Evolutionary conservation across 2,329 filamentous ascomycete species (phyloP).

Genomic region (Clarireedia monteithiana): DNA sequence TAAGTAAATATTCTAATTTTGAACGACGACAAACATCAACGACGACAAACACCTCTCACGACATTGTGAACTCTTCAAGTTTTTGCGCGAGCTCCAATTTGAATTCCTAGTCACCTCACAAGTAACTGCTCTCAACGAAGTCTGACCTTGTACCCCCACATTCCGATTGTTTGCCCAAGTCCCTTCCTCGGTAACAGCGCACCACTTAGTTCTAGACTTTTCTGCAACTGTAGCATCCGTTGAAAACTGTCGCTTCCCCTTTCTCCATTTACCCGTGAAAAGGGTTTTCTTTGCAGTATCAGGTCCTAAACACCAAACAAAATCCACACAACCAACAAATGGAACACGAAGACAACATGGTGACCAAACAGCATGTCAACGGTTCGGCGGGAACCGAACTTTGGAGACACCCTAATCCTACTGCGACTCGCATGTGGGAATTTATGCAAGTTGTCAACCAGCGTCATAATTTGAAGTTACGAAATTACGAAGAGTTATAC

Average conservation of each 20-base stretch:
- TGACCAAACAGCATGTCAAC: not conserved
- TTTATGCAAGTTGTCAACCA: slow-evolving; percentile 64
- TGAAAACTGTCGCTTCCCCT: slow-evolving; percentile 2
- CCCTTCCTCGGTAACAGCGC: too few species aligned
- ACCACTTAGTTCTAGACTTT: too few species aligned
- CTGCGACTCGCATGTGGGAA: slow-evolving; percentile 60
- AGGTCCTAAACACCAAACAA: not conserved
- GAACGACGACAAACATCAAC: too few species aligned
- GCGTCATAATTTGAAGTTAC: slow-evolving; percentile 55
- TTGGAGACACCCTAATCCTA: slow-evolving; percentile 63
- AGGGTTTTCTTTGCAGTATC: not conserved
- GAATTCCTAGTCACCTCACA: too few species aligned
- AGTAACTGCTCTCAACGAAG: too few species aligned
- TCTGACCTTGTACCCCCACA: not conserved
- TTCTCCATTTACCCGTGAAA: not conserved
- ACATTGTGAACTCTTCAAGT: too few species aligned
- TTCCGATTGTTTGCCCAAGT: not conserved
- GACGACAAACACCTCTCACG: too few species aligned
- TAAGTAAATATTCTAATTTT: too few species aligned
- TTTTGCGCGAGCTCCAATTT: too few species aligned
- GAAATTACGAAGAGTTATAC: slow-evolving; percentile 68
- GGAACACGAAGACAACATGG: not conserved
- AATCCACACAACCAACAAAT: not conserved
- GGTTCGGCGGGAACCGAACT: slow-evolving; percentile 33
- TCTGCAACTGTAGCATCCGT: not conserved